Base-by-base conservation (phyloP, 1,139 yeast species). In the Meyerozyma smithsonii region DNA sequence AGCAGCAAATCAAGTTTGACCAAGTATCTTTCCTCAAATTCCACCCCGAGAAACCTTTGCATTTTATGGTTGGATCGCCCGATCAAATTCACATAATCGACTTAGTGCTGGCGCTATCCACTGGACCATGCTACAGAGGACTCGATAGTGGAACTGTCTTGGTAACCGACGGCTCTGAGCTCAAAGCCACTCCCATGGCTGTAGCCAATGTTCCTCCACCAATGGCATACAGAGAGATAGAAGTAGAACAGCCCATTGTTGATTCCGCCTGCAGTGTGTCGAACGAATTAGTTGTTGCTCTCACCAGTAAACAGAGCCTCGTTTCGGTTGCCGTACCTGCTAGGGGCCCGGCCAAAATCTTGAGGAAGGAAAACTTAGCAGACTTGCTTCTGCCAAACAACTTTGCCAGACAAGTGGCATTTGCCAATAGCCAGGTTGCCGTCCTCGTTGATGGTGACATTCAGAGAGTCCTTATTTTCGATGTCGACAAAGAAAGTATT, bases 171-270 rank as follows among this genome's bases (percentile, higher is more conserved):
- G 97, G 97, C 3, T 52, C 62, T 2, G 69, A 71, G n/a, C 73
- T 84, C 24, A 79, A 81, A 50, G 64, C 89, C 23, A 90, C 98
- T 0, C 97, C 98, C 0, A 68, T 94, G 32, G 72, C 84, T 0
- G 60, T 83, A 28, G 96, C 97, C 1, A 88, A 83, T 57, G 94
- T 89, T 5, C 99, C 99, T 3, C 99, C 99, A 1, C 99, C 99
- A 32, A 79, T 87, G 56, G 74, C 88, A 32, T 84, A 74, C 58
- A 72, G 95, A 45, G 86, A 81, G 37, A 61, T 84, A 36, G 74
- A 73, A 12, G 62, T 81, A 8, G 50, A 42, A 1, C 68, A 62
- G 2, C 74, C 77, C 41, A 79, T 89, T 10, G 61, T 72, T 18
- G 88, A 84, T 52, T 74, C 78, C 40, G 83, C 95, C 0, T 76